Base-by-base conservation (phyloP, 495 filamentous ascomycete species). In the Amphirosellinia nigrospora region DNA sequence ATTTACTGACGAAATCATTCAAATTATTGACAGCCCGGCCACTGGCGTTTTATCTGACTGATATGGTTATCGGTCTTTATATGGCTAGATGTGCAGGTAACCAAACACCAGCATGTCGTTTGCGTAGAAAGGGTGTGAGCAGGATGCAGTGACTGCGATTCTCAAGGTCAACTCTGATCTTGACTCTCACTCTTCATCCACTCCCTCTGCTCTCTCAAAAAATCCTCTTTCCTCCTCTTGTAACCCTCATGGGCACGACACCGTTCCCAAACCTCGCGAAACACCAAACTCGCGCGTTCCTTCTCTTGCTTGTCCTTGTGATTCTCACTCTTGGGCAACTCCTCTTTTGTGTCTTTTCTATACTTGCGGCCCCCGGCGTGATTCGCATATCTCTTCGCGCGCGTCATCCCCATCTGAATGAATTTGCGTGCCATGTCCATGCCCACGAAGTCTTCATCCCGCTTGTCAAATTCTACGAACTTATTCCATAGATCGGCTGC, bases 391-490 rank as follows among this genome's bases (percentile, higher is more conserved):
- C 84, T 72, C 69, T 79, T 84, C 26, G 82, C 79, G 19, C 85
- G 69, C 30, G 84, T 86, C 83, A 87, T 87, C 4, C 85, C 83
- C 84, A 87, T 87, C 73, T 86, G 84, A 28, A 87, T 75, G 71
- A 87, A 87, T 68, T 86, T 87, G 15, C 84, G 73, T 23, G 78
- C 71, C 82, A 86, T 87, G 41, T 87, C 85, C 79, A 85, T 85
- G 11, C 85, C 85, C 3, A 86, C 84, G 46, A 87, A 85, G 74
- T 87, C 84, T 26, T 30, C 50, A n/a, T 77, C 76, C 15, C 70
- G 41, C 26, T 76, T 65, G 19, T 80, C 77, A 70, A 83, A 86
- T 43, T 75, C 72, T 5, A 79, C 59, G 66, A 86, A 86, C 34
- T 78, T 78, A 0, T 69, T 23, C 71, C 75, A 84, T 3, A 87